These are phyloP conservation scores for Sclerotinia sclerotiorum DNA, from an alignment of 2,329 filamentous ascomycete species.

Conservation along the genomic window DNA sequence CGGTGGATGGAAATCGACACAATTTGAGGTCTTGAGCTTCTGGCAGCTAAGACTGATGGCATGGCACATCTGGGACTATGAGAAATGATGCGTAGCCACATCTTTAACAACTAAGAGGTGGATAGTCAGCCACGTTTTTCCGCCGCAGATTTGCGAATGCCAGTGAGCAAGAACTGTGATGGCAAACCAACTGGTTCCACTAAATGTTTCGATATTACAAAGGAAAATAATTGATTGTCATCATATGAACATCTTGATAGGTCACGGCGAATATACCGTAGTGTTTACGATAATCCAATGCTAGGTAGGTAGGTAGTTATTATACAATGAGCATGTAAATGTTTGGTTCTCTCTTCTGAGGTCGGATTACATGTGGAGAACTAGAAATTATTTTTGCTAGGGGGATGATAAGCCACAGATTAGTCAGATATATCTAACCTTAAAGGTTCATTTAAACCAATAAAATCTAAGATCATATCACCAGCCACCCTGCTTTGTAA, in stretches of 20 bases:
- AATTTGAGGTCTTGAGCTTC: not conserved
- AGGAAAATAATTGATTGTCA: not conserved
- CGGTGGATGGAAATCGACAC: not conserved
- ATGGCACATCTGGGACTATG: not conserved
- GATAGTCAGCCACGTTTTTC: not conserved
- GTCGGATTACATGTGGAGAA: not conserved
- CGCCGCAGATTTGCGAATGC: conserved; percentile 6
- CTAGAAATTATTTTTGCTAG: conserved; percentile 1
- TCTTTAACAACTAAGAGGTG: not conserved
- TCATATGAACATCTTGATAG: conserved; percentile 5
- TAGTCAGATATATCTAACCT: not conserved
- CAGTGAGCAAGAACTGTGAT: not conserved
- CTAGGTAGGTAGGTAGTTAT: too few species aligned
- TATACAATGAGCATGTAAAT: not conserved
- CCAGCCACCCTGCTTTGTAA: not conserved
- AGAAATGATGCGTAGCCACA: conserved; percentile 9
- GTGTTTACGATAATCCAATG: not conserved
- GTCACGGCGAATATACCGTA: not conserved
- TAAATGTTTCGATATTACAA: not conserved
- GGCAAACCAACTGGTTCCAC: not conserved
- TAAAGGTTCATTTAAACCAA: not conserved
- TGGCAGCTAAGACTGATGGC: not conserved
- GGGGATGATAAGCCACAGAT: not conserved
- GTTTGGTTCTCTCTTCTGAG: not conserved
- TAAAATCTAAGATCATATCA: not conserved